Base-by-base conservation (phyloP, 306 rosid genomes). In the Rubus idaeus region DNA sequence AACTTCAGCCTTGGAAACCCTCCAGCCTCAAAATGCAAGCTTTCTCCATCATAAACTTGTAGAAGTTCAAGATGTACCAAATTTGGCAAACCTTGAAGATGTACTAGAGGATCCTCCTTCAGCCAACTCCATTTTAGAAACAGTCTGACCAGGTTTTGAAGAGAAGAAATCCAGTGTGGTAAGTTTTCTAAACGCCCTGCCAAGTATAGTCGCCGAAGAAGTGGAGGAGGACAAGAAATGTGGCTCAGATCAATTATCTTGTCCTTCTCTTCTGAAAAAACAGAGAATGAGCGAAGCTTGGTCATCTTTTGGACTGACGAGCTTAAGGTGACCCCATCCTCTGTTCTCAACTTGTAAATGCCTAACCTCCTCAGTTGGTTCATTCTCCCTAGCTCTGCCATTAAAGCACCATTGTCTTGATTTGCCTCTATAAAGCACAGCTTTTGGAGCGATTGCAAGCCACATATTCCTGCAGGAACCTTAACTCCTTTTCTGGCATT, bases 111-210 rank as follows among this genome's bases (percentile, higher is more conserved):
- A 63, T 83, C 89, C 5, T 78, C 83, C 77, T 76, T 80, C 11
- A 83, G 40, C 18, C 77, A 23, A 51, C 80, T 71, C 79, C 85
- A 81, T 26, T 80, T 79, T 16, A 83, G 20, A 17, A 18, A 69
- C 4, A 86, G 57, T 42, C 63, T 52, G 50, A 8, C 75, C 64
- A 83, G 46, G 30, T 68, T 62, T 4, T 73, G 81, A 45, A 81
- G 85, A 75, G 78, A 61, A 63, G 77, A 68, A 21, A 83, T 73
- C 89, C 85, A 83, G 18, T 55, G 64, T 1, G 85, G 89, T 42
- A 86, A 45, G 26, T 47, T 62, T 3, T 80, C 85, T 8, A 86
- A 8, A 6, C 56, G 71, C 23, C 89, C 87, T 51, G 62, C 49
- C 78, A 86, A 69, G 56, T 39, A 78, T 14, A 81, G 78, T 73